phyloP scores from a whole-genome alignment of 306 rosid species.

The Herpetospermum pedunculosum region DNA sequence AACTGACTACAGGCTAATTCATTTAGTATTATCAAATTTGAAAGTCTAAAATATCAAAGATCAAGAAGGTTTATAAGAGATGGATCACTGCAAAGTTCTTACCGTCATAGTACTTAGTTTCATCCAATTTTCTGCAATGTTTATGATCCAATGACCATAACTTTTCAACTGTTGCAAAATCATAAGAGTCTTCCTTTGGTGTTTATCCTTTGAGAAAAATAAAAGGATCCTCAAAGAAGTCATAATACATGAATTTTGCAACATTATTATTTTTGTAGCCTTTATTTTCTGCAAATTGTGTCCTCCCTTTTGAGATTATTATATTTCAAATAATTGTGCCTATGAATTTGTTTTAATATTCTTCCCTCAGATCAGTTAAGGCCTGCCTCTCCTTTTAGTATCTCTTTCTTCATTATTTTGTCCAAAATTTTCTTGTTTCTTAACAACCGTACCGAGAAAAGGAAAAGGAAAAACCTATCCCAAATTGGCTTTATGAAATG shows the following conservation, averaged over 20 bases:
- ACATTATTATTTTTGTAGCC: not conserved
- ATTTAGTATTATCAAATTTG: not conserved
- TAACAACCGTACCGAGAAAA: not conserved
- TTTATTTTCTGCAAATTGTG: not conserved
- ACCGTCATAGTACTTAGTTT: too few relatives aligned
- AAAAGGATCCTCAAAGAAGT: not conserved
- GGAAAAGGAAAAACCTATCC: not conserved
- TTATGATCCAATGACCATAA: not conserved
- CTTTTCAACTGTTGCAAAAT: not conserved
- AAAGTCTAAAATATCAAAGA: not conserved
- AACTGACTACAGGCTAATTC: not conserved
- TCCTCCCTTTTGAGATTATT: not conserved
- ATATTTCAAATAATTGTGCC: not conserved
- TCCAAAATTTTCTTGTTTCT: not conserved
- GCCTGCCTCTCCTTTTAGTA: too few relatives aligned
- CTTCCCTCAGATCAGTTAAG: not conserved
- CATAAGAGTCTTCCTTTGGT: not conserved
- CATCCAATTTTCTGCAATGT: not conserved
- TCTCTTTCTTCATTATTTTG: too few relatives aligned
- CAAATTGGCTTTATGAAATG: slow-evolving; percentile 7
- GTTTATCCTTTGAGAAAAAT: not conserved
- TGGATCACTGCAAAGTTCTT: too few relatives aligned
- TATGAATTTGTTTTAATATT: not conserved
- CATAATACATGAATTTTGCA: not conserved
- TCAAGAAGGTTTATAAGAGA: not conserved